Evolutionary conservation across 345 rosid species (phyloP).

Genomic region (Citropsis articulata): DNA sequence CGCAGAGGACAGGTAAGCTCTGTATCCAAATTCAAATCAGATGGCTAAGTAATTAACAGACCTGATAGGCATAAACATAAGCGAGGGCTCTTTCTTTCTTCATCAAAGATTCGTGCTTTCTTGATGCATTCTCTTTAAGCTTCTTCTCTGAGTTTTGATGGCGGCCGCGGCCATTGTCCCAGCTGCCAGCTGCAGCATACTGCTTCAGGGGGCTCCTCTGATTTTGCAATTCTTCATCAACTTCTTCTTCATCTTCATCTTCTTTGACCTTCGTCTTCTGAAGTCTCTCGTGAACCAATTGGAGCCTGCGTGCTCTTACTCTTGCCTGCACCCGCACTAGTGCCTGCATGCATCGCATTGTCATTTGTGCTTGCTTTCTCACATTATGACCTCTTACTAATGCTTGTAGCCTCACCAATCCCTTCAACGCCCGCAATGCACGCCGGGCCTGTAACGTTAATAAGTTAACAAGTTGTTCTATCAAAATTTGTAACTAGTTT

Average conservation of each 20-base stretch:
- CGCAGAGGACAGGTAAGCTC: too few species aligned
- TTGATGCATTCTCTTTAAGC: conserved; percentile 38
- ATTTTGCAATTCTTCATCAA: conserved; percentile 22
- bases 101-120: conserved; percentile 56
- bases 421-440: conserved; percentile 88
- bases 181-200: conserved; percentile 12
- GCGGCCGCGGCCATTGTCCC: conserved; percentile 31
- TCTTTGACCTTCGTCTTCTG: conserved; percentile 30
- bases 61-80: conserved; percentile 90
- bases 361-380: conserved; percentile 93
- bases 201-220: conserved; percentile 33
- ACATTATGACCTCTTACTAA: conserved; percentile 93
- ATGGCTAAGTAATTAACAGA: conserved; percentile 7
- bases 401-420: conserved; percentile 92
- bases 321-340: conserved; percentile 90
- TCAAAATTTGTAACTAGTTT: too few species aligned
- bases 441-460: conserved; percentile 63
- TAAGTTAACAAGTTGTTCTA: too few species aligned
- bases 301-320: conserved; percentile 79
- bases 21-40: too few species aligned
- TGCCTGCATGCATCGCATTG: conserved; percentile 98
- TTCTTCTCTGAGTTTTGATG: conserved; percentile 36
- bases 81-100: conserved; percentile 91
- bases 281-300: conserved; percentile 52
- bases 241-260: conserved; percentile 17